Base-by-base conservation (phyloP, 805 yeast species). In the Starmerella sp. region DNA sequence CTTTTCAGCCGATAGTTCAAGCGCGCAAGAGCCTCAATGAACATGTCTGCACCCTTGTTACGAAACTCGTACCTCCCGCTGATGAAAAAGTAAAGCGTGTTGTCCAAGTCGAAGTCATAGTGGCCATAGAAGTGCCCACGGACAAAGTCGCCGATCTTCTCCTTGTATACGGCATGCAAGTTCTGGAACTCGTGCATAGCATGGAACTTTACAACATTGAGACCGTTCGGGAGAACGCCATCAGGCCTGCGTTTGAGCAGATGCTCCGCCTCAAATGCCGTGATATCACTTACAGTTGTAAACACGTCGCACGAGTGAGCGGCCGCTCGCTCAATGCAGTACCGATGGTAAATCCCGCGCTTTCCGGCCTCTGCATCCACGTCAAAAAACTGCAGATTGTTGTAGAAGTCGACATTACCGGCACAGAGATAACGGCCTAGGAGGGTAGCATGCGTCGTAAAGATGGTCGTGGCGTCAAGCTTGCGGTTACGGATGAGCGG, bases 181-280 rank as follows among this genome's bases (percentile, higher is more conserved):
- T 93, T 91, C 73, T 91, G 98, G 74, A 91, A 91, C 73, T 91
- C 98, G 71, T 91, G 98, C 62, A 91, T 95, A 0, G 97, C 97
- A 66, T 86, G 91, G 72, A 91, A 91, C 73, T 91, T 91, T 60
- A 90, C 88, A 53, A 91, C 97, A 67, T 91, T 91, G 59, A 91
- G 77, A 29, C 98, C 98, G 68, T 91, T 91, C 54, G 98, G 98
- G 67, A 93, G 78, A 28, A 91, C 97, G 3, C 98, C 98, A 67
- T 91, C 98, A 1, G 98, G 98, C 70, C 91, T 90, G 60, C 98
- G 79, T 67, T 91, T 93, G 62, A 91, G 77, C 69, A 91, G 75
- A 69, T 90, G 95, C 72, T 91, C 97, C 6, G 91, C 76, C 71
- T 91, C 98, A 66, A 81, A 86, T 1, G 97, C 97, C n/a, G 98